Evolutionary conservation across 495 filamentous ascomycete species (phyloP).

Genomic region (Acidiella bohemica): DNA sequence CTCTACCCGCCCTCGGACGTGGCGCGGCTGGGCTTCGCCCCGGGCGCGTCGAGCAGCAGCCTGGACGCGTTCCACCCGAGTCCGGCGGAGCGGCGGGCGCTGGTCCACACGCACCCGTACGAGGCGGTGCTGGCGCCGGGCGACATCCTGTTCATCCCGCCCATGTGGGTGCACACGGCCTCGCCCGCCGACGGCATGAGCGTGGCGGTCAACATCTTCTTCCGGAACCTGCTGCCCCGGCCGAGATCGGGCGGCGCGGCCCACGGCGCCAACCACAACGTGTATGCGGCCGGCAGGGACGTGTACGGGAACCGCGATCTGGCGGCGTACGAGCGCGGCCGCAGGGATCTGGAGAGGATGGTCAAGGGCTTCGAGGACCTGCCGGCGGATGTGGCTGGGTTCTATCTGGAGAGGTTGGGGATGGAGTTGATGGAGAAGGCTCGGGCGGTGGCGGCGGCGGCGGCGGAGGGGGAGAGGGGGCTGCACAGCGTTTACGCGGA

Average conservation of each 20-base stretch:
- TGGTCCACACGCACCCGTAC: constrained; percentile 48
- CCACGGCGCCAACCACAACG: constrained; percentile 39
- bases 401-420: constrained; percentile 64
- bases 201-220: constrained; percentile 77
- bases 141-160: constrained; percentile 67
- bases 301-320: constrained; percentile 84
- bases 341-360: constrained; percentile 57
- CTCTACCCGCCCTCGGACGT: constrained; percentile 72
- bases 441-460: not conserved
- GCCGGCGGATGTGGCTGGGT: constrained; percentile 50
- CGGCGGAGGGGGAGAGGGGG: no score
- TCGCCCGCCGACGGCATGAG: constrained; percentile 47
- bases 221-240: constrained; percentile 58
- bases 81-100: constrained; percentile 28
- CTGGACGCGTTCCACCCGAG: constrained; percentile 48
- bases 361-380: constrained; percentile 51
- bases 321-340: constrained; percentile 67
- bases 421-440: constrained; percentile 45
- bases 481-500: constrained; percentile 10
- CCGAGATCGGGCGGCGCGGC: no score
- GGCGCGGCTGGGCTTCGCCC: constrained; percentile 49
- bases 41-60: constrained; percentile 68
- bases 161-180: constrained; percentile 75
- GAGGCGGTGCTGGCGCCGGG: constrained; percentile 52
- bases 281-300: constrained; percentile 62